These are phyloP conservation scores for Parietichytrium sp. DNA, from an alignment of 108 stramenopile genomes.

Conservation along the genomic window DNA sequence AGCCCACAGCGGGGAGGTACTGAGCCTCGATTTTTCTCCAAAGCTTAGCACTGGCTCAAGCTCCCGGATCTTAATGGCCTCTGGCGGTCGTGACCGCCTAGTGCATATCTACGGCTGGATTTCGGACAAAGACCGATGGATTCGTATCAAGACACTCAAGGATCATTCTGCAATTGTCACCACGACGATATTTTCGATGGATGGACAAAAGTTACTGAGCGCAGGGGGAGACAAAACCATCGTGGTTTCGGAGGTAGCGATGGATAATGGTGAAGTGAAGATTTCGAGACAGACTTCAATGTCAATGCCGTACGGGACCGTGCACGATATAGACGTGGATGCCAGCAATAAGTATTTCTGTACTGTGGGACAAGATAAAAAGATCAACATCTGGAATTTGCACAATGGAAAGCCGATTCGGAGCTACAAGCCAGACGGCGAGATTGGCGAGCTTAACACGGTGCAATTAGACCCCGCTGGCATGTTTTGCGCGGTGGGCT, in stretches of 20 bases:
- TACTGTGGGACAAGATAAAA: slow-evolving; percentile 42
- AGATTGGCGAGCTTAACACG: slow-evolving; percentile 2
- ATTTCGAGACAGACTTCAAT: not conserved
- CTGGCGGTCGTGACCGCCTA: slow-evolving; percentile 11
- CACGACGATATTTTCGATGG: slow-evolving; percentile 15
- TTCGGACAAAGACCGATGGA: not conserved
- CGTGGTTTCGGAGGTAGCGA: not conserved
- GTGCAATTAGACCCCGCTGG: slow-evolving; percentile 47
- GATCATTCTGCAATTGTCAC: slow-evolving; percentile 44
- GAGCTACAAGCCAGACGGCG: not conserved
- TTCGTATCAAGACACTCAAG: slow-evolving; percentile 20
- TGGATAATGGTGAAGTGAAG: not conserved
- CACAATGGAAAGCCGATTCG: not conserved
- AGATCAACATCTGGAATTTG: slow-evolving; percentile 39
- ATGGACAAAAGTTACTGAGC: not conserved
- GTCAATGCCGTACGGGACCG: not conserved
- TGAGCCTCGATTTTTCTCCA: slow-evolving; percentile 29
- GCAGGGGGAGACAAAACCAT: slow-evolving; percentile 37
- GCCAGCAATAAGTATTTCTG: slow-evolving; percentile 45
- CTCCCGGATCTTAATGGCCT: not conserved
- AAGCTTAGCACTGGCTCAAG: not conserved
- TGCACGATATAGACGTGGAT: slow-evolving; percentile 43
- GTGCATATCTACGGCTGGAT: not conserved
- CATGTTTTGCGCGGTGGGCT: slow-evolving; percentile 42
- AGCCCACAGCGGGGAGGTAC: slow-evolving; percentile 29